A percentile compares a stretch with the other conserved stretches of the same genome.
These are phyloP conservation scores for Saprolegnia diclina DNA, from an alignment of 352 stramenopile species.

Conservation along the genomic window DNA sequence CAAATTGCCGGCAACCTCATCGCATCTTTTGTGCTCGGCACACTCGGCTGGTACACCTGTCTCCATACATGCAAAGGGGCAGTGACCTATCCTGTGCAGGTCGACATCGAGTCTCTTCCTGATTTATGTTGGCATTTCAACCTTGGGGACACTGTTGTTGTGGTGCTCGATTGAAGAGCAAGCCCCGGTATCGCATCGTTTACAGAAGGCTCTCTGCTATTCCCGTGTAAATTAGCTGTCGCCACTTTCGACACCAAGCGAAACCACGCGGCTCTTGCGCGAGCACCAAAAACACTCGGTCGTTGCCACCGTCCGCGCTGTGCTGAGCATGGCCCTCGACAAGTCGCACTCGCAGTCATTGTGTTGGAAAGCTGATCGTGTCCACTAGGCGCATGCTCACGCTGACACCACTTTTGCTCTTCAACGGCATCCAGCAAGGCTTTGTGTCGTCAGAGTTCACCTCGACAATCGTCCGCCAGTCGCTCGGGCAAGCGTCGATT, in stretches of 20 bases:
- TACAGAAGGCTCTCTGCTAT: background rate
- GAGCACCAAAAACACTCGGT: background rate
- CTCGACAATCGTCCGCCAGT: conserved; percentile 20
- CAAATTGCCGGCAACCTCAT: conserved; percentile 15
- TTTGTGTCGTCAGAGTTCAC: conserved; percentile 24
- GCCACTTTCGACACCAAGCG: background rate
- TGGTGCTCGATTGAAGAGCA: background rate
- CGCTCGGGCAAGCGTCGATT: conserved; percentile 12
- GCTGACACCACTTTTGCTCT: conserved; percentile 12
- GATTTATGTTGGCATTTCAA: background rate
- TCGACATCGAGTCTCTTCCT: background rate
- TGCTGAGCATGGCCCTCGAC: conserved; percentile 1
- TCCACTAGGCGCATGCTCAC: conserved; percentile 16
- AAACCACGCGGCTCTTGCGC: background rate
- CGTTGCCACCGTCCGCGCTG: background rate
- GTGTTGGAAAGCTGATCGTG: background rate
- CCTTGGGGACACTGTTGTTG: background rate
- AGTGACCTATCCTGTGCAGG: background rate
- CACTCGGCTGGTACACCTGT: background rate
- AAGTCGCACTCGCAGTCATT: conserved; percentile 9
- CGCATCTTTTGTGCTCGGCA: conserved; percentile 17
- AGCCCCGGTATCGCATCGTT: background rate
- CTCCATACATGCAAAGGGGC: background rate
- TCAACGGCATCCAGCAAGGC: conserved; percentile 22
- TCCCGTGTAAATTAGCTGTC: background rate